phyloP scores from a whole-genome alignment of 306 rosid genomes.

The Dalbergia oliveri region DNA sequence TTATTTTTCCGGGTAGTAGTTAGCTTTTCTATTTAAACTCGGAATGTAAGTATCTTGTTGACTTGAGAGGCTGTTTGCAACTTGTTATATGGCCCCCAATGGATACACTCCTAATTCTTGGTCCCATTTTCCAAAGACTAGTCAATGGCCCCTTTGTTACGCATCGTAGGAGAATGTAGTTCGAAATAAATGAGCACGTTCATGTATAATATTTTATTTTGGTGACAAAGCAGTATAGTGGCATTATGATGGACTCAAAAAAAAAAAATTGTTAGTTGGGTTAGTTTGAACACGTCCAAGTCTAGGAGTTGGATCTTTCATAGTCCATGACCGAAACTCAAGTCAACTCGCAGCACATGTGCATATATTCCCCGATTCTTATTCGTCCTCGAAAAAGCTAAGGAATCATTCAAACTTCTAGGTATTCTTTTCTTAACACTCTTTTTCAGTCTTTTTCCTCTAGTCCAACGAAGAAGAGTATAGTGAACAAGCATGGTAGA shows the following conservation, averaged over 20 bases:
- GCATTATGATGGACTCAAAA: slow-evolving; percentile 14
- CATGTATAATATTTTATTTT: too few species aligned
- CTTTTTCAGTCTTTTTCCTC: slow-evolving; percentile 2
- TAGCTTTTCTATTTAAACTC: neutral
- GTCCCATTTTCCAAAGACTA: neutral
- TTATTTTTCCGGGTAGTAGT: neutral
- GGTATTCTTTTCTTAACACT: neutral
- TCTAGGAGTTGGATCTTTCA: neutral
- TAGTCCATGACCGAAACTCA: slow-evolving; percentile 22
- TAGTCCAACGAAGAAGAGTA: slow-evolving; percentile 29
- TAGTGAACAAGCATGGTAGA: neutral
- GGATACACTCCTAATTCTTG: neutral
- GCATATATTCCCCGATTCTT: slow-evolving; percentile 14
- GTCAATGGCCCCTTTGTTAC: slow-evolving; percentile 6
- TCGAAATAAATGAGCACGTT: too few species aligned
- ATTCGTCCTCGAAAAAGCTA: neutral
- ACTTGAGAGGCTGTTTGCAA: too few species aligned
- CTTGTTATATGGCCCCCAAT: too few species aligned
- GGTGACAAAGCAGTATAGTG: neutral
- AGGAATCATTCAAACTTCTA: slow-evolving; percentile 36
- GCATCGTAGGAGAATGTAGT: neutral
- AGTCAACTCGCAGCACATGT: slow-evolving; percentile 26
- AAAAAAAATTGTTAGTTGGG: slow-evolving; percentile 20
- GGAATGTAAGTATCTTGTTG: neutral
- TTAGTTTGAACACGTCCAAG: slow-evolving; percentile 43